A percentile compares a stretch with the other conserved stretches of the same genome.
These are phyloP conservation scores for Fusarium sp. DNA, from an alignment of 2,329 filamentous ascomycete genomes.

Conservation along the genomic window DNA sequence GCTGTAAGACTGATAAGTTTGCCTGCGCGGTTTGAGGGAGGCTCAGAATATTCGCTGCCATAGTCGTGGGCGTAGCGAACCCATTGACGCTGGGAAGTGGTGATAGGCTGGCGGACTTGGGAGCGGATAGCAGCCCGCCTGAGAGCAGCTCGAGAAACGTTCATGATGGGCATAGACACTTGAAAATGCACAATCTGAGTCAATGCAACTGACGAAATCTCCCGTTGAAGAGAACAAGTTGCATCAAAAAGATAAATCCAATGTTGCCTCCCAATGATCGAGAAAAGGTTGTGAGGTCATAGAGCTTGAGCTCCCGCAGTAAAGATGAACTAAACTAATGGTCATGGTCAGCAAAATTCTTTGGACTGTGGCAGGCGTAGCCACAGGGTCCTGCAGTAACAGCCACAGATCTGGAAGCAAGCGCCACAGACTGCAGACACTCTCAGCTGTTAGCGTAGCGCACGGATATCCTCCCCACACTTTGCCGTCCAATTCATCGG, in stretches of 20 bases:
- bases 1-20: constrained; percentile 48
- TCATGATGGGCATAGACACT: constrained; percentile 44
- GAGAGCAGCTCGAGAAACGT: constrained; percentile 46
- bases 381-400: not conserved
- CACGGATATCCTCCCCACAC: constrained; percentile 27
- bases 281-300: constrained; percentile 45
- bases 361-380: constrained; percentile 35
- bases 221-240: constrained; percentile 8
- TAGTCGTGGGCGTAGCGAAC: constrained; percentile 46
- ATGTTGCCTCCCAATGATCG: constrained; percentile 24
- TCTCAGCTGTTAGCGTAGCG: constrained; percentile 5
- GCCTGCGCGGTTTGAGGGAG: constrained; percentile 41
- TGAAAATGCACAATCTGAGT: not conserved
- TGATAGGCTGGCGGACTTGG: constrained; percentile 36
- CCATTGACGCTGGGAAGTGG: constrained; percentile 47
- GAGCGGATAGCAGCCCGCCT: constrained; percentile 45
- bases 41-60: constrained; percentile 40
- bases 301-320: constrained; percentile 34
- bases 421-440: constrained; percentile 32
- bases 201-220: constrained; percentile 8
- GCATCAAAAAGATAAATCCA: constrained; percentile 4
- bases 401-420: constrained; percentile 13
- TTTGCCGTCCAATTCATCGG: constrained; percentile 42
- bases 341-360: constrained; percentile 46
- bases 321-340: not conserved